phyloP scores from a whole-genome alignment of 2,329 filamentous ascomycete genomes.

The Xylariaceae sp. region DNA sequence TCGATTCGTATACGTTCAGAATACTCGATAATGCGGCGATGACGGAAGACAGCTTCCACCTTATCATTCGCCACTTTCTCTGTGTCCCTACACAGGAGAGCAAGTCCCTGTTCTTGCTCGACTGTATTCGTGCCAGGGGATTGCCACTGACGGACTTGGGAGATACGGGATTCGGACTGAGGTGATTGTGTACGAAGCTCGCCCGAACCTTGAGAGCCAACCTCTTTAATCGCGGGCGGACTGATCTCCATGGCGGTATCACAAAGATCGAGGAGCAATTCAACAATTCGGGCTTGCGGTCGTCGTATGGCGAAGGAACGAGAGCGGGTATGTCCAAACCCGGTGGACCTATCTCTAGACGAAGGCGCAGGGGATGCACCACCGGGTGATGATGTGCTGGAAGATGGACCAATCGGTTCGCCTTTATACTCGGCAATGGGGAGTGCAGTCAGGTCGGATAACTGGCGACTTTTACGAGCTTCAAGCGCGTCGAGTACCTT shows the following conservation, averaged over 20 bases:
- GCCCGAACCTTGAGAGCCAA: conserved; percentile 58
- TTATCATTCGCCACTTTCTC: conserved; percentile 79
- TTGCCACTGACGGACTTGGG: conserved; percentile 93
- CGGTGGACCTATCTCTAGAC: conserved; percentile 67
- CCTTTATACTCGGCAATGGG: conserved; percentile 80
- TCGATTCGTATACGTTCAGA: conserved; percentile 92
- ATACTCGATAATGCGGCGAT: conserved; percentile 91
- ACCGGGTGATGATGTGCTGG: conserved; percentile 65
- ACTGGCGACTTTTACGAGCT: conserved; percentile 62
- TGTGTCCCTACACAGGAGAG: conserved; percentile 83
- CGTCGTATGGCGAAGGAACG: conserved; percentile 88
- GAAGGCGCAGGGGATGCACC: conserved; percentile 66
- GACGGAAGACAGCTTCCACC: conserved; percentile 86
- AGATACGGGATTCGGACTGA: conserved; percentile 89
- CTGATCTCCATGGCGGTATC: conserved; percentile 95
- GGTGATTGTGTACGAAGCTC: conserved; percentile 92
- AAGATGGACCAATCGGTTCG: conserved; percentile 70
- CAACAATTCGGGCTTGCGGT: conserved; percentile 87
- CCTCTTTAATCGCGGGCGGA: conserved; percentile 87
- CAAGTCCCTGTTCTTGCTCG: conserved; percentile 88
- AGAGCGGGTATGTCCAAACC: conserved; percentile 72
- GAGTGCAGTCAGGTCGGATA: conserved; percentile 46
- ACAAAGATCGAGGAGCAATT: conserved; percentile 88
- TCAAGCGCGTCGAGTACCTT: conserved; percentile 91
- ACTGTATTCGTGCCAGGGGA: conserved; percentile 86